These are phyloP conservation scores for Gossypium aridum DNA, from an alignment of 441 rosid species.

Conservation along the genomic window DNA sequence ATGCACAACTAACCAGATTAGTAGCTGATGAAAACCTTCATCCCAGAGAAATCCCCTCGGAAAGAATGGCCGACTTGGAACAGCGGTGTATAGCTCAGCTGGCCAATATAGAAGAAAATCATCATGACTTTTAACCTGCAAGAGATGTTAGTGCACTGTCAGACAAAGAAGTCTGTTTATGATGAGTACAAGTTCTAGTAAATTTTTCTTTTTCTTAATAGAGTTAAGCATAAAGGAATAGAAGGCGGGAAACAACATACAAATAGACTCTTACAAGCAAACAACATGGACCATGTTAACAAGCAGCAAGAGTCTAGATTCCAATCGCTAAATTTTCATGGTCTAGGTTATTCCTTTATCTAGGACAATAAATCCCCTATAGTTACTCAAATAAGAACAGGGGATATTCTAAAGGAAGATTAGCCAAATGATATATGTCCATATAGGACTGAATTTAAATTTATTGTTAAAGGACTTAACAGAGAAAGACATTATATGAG, in stretches of 20 bases:
- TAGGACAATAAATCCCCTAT: background rate
- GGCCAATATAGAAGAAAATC: constrained; percentile 85
- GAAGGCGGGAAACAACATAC: background rate
- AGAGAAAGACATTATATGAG: background rate
- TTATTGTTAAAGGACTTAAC: background rate
- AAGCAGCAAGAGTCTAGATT: background rate
- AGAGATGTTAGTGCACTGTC: constrained; percentile 27
- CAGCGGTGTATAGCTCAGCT: constrained; percentile 96
- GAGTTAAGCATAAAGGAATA: background rate
- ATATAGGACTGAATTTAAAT: background rate
- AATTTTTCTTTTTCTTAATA: background rate
- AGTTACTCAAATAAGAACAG: constrained; percentile 1
- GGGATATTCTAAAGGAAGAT: constrained; percentile 8
- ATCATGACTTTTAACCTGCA: constrained; percentile 56
- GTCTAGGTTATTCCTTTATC: background rate
- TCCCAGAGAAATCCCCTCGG: constrained; percentile 99
- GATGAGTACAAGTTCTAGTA: constrained; percentile 5
- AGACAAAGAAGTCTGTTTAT: constrained; percentile 20
- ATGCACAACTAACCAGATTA: constrained; percentile 68
- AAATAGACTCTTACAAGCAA: background rate
- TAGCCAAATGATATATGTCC: background rate
- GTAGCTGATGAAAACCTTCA: constrained; percentile 97
- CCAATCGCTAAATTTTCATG: background rate
- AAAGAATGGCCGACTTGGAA: constrained; percentile 94
- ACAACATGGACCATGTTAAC: background rate